phyloP scores from a whole-genome alignment of 495 filamentous ascomycete species.

The Hyaloscypha hepaticicola region DNA sequence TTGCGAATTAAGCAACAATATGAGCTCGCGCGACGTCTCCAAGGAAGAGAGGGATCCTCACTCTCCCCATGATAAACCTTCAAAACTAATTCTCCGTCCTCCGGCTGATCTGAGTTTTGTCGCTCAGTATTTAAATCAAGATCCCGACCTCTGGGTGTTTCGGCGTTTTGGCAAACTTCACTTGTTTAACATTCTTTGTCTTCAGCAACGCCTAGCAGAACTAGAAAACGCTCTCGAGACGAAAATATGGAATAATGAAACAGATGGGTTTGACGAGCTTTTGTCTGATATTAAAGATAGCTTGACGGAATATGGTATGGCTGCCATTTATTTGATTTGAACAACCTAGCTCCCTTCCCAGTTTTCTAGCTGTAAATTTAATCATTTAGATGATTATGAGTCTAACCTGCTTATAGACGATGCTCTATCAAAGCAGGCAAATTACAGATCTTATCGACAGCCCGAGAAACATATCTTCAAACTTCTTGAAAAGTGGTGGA shows the following conservation, averaged over 20 bases:
- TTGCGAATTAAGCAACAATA: neutral
- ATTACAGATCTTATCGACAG: conserved; percentile 17
- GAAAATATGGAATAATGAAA: conserved; percentile 13
- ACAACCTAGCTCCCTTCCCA: conserved; percentile 2
- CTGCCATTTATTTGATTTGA: conserved; percentile 6
- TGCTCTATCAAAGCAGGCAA: conserved; percentile 16
- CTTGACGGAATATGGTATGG: conserved; percentile 18
- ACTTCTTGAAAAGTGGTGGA: conserved; percentile 2
- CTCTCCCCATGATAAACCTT: neutral
- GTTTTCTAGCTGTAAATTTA: conserved; percentile 3
- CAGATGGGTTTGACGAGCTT: conserved; percentile 10
- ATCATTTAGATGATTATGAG: neutral
- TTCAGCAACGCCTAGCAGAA: conserved; percentile 15
- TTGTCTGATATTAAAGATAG: conserved; percentile 9
- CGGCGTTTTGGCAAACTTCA: conserved; percentile 23
- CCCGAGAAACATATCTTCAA: conserved; percentile 12
- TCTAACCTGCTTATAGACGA: conserved; percentile 14
- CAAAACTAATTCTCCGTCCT: neutral
- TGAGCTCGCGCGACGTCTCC: neutral
- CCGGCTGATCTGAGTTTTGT: neutral
- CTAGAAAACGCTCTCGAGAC: conserved; percentile 17
- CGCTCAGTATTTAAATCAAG: conserved; percentile 6
- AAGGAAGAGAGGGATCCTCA: neutral
- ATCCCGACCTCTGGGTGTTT: conserved; percentile 24
- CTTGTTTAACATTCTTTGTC: conserved; percentile 19